Evolutionary conservation across 2,329 filamentous ascomycete species (phyloP).

Genomic region (Epichloe scottii): DNA sequence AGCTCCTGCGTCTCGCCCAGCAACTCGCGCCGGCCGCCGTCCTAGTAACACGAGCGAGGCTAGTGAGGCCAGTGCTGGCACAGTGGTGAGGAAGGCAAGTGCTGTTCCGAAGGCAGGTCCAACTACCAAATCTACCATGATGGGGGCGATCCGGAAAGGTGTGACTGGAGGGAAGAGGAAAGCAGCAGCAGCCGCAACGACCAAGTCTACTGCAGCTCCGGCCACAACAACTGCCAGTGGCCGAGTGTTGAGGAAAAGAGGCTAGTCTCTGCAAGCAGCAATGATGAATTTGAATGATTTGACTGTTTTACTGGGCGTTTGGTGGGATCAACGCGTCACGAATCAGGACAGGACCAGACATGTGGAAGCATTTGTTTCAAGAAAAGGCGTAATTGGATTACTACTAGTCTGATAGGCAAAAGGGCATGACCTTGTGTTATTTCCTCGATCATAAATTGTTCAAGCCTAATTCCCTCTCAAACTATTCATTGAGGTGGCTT

Average conservation of each 20-base stretch:
- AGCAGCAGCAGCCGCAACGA: conserved; percentile 17
- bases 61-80: conserved; percentile 51
- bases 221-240: conserved; percentile 32
- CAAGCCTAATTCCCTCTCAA: neutral
- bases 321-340: neutral
- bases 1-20: conserved; percentile 22
- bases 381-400: neutral
- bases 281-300: neutral
- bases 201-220: conserved; percentile 25
- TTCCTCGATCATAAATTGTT: neutral
- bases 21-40: conserved; percentile 37
- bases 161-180: conserved; percentile 38
- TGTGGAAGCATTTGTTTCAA: neutral
- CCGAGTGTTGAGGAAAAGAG: conserved; percentile 43
- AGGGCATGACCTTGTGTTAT: neutral
- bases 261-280: conserved; percentile 15
- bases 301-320: neutral
- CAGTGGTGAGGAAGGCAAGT: conserved; percentile 45
- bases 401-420: neutral
- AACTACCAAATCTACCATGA: conserved; percentile 37
- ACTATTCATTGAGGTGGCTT: conserved; percentile 14
- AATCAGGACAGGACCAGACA: neutral
- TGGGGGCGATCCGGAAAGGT: conserved; percentile 41
- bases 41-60: conserved; percentile 49
- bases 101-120: conserved; percentile 19